Conservation (phyloP, 2,329 filamentous ascomycete species). For the Sphaerulina vaccinii region DNA sequence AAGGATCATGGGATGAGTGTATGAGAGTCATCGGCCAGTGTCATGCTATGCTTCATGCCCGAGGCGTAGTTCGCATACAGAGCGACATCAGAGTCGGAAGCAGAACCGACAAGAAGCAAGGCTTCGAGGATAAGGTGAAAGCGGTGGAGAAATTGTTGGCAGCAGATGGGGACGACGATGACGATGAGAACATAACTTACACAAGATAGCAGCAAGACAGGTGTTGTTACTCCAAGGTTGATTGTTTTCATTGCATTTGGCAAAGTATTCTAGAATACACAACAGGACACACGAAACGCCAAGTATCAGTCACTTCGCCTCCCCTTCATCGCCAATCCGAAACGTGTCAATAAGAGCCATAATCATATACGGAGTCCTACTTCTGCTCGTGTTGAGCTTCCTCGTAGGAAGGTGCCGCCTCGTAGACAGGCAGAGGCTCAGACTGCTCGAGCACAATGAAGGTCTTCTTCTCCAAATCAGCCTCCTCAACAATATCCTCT, state of each 20-base stretch:
- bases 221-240: not conserved
- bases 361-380: not conserved
- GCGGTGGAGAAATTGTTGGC: conserved; percentile 56
- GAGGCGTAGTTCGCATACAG: conserved; percentile 80
- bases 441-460: conserved; percentile 15
- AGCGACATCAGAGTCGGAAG: conserved; percentile 83
- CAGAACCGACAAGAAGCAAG: conserved; percentile 82
- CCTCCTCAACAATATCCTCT: conserved; percentile 13
- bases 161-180: conserved; percentile 28
- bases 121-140: conserved; percentile 74
- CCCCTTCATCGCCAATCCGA: not conserved
- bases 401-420: conserved; percentile 38
- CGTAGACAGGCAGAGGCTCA: conserved; percentile 35
- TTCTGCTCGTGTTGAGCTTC: conserved; percentile 19
- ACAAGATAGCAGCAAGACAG: not conserved
- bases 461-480: conserved; percentile 20
- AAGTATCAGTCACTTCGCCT: not conserved
- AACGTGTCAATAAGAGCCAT: not conserved
- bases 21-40: conserved; percentile 84
- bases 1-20: conserved; percentile 87
- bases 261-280: not conserved
- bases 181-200: conserved; percentile 8
- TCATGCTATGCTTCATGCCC: conserved; percentile 69
- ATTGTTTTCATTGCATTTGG: conserved; percentile 3
- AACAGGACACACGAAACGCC: not conserved